These are phyloP conservation scores for Plasmodium cynomolgi DNA, from an alignment of 169 alveolate species.

Conservation along the genomic window DNA sequence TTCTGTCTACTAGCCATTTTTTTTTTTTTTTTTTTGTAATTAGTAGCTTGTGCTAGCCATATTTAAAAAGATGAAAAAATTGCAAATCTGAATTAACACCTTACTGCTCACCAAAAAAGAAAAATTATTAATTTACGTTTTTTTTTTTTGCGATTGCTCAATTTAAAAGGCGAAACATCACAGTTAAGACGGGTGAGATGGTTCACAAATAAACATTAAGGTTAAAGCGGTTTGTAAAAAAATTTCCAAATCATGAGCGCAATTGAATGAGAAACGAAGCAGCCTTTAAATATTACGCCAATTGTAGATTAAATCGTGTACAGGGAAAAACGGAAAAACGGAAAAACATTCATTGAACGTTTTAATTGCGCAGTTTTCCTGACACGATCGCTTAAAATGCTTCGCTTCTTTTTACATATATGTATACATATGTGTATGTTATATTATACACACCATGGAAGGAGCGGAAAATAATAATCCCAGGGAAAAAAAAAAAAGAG, in stretches of 20 bases:
- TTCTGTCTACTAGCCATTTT: slow-evolving; percentile 69
- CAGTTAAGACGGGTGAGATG: neutral
- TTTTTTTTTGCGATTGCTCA: slow-evolving; percentile 5
- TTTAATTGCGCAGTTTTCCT: neutral
- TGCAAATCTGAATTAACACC: slow-evolving; percentile 4
- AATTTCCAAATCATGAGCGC: neutral
- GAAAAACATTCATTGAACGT: neutral
- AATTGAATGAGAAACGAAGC: neutral
- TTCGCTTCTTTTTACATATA: neutral
- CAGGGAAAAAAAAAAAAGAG: neutral
- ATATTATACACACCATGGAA: neutral
- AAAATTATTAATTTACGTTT: slow-evolving; percentile 4
- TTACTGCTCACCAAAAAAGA: neutral
- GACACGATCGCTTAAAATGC: neutral
- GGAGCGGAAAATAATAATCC: neutral
- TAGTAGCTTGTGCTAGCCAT: neutral
- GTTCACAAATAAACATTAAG: neutral
- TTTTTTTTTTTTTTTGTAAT: slow-evolving; percentile 28
- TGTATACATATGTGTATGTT: neutral
- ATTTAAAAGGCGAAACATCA: neutral
- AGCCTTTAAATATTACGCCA: neutral
- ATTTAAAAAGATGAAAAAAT: neutral
- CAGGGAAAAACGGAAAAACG: neutral
- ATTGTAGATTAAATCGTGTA: neutral
- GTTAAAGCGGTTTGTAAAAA: slow-evolving; percentile 7